Base-by-base conservation (phyloP, 805 yeast genomes). In the Metschnikowia henanensis region DNA sequence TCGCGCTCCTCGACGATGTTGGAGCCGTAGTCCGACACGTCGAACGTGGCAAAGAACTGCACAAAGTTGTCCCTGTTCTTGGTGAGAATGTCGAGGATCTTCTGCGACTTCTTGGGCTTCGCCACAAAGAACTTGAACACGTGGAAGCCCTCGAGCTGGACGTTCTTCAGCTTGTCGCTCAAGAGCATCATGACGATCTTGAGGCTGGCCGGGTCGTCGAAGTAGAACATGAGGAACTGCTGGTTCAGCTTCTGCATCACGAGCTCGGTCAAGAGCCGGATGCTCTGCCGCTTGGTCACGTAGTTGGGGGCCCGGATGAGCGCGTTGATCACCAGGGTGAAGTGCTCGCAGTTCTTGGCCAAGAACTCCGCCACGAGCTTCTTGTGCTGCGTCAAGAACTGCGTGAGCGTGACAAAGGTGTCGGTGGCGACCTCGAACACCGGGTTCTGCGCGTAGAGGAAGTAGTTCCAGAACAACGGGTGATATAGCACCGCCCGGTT, bases 121-220 rank as follows among this genome's bases (percentile, higher is more conserved):
- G 97, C 98, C n/a, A 90, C 90, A 65, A 94, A 89, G 30, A 91
- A 86, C 66, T 92, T 94, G 70, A 94, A 92, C 30, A 92, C 84
- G 52, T 94, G 91, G 60, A 94, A 94, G 4, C 96, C 90, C 62
- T 94, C 98, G 42, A 80, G 65, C 61, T 91, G 97, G 46, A 94
- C 76, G 62, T 91, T 91, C 59, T 85, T 87, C 50, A 95, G 88
- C 65, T 85, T 87, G 63, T 92, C 97, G 46, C 94, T 83, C 51
- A 94, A 69, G 48, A 90, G 65, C 29, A 84, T 76, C 99, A 94
- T 94, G 21, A 88, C 78, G 43, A 90, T 66, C 62, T 92, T 94
- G 57, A 94, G 70, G 61, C 90, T 90, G 40, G 84, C 89, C 1
- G 94, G 81, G 41, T 84, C 83, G 55, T 81, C 84, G 48, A 90